Evolutionary conservation across 148 eudicot species (phyloP), one percentile per base, ranked within the genome.

Genomic region (Suaeda aralocaspica): DNA sequence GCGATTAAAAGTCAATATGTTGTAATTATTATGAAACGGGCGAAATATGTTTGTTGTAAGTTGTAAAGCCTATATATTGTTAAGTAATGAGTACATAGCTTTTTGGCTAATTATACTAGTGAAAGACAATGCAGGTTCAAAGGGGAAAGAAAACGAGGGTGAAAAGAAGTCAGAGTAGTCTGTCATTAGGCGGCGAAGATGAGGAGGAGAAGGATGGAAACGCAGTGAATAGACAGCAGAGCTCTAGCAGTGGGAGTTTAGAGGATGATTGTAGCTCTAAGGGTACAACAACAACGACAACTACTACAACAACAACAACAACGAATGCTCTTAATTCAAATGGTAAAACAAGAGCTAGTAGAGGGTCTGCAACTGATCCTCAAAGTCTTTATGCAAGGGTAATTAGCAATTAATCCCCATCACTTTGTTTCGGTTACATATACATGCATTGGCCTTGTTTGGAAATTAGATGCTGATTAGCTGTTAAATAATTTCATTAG

Each of bases 341-440:
- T 67, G 87, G 92, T 36, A 88, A 87, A 74, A 69, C 87, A 36
- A 68, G 87, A 66, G 88, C 89, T 51, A 84, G 76, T 64, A 64
- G 89, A 74, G 96, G 94, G 3, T 84, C 96, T 11, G 98, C 98
- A 46, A 86, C 90, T 21, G 98, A 90, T 79, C 92, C 98, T 48
- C 98, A 92, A 61, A 90, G 98, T 74, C 87, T 90, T 59, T 90
- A 92, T 77, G 96, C 98, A 16, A 88, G 98, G 93, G 93, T 92
- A 83, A 36, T 7, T n/a, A n/a, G n/a, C n/a, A n/a, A n/a, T 30
- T 18, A 46, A 12, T 16, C 2, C 9, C 6, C 25, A n/a, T 19
- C n/a, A 11, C 24, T 18, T 48, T 48, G 1, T 48, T 48, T 9
- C 2, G 2, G 19, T 48, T 48, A 5, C 51, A 11, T 14, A 48